A percentile compares a stretch with the other conserved stretches of the same genome.
Conservation (phyloP, 2,329 filamentous ascomycete species). For the Verticillium dahliae region DNA sequence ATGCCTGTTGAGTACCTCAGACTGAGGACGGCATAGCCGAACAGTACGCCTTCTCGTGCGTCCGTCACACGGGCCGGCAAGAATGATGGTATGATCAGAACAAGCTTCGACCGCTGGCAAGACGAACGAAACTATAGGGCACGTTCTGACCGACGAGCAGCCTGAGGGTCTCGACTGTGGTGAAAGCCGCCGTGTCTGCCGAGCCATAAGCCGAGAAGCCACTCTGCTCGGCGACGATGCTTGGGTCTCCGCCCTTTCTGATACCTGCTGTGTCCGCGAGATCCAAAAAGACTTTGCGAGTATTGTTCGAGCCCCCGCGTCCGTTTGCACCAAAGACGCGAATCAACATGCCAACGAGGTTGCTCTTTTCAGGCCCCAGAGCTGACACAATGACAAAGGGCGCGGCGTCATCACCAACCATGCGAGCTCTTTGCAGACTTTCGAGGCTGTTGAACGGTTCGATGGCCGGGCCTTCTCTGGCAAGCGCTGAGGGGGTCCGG, state of each 20-base stretch:
- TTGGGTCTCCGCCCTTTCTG: constrained; percentile 60
- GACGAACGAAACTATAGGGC: constrained; percentile 76
- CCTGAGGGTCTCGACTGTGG: constrained; percentile 73
- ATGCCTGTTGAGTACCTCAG: neutral
- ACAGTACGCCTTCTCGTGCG: neutral
- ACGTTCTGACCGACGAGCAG: constrained; percentile 81
- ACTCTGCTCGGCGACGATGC: constrained; percentile 62
- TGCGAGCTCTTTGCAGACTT: constrained; percentile 46
- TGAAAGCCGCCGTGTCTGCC: constrained; percentile 76
- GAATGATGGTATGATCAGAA: constrained; percentile 28
- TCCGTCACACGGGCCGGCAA: neutral
- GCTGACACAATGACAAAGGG: constrained; percentile 80
- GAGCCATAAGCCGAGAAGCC: constrained; percentile 77
- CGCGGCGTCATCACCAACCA: constrained; percentile 42
- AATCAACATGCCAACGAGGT: constrained; percentile 70
- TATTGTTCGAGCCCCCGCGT: constrained; percentile 28
- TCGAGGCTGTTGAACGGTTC: constrained; percentile 77
- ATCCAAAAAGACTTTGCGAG: constrained; percentile 71
- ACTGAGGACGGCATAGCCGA: neutral
- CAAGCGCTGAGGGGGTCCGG: constrained; percentile 55
- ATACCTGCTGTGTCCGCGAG: constrained; percentile 57
- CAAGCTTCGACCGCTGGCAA: constrained; percentile 52
- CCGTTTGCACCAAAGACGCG: constrained; percentile 56
- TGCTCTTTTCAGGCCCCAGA: constrained; percentile 69
- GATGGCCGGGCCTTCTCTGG: constrained; percentile 57